Conservation (phyloP, 257 asterid genomes). For the Solanum chilense region DNA sequence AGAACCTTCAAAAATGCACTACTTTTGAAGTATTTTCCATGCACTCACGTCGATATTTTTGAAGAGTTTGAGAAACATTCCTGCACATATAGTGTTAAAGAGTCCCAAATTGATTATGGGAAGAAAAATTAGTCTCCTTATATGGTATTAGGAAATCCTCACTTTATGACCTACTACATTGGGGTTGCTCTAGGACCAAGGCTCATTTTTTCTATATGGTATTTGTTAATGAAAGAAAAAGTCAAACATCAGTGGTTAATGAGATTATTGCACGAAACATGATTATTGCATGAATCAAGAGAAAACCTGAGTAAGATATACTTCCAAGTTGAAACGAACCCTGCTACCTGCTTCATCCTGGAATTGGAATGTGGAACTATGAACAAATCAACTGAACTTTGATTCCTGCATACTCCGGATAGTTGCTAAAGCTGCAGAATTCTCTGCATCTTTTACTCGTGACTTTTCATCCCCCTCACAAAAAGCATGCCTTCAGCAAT, state of each 20-base stretch:
- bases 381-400: constrained; percentile 13
- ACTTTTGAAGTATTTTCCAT: neutral
- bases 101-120: neutral
- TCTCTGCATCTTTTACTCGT: constrained; percentile 57
- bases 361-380: neutral
- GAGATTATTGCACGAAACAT: neutral
- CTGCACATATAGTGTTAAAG: neutral
- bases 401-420: constrained; percentile 28
- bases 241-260: neutral
- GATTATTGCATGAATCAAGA: neutral
- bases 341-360: constrained; percentile 23
- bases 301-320: neutral
- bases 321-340: neutral
- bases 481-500: constrained; percentile 1
- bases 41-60: neutral
- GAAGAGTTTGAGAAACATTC: neutral
- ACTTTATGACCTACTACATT: neutral
- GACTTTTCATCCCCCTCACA: constrained; percentile 41
- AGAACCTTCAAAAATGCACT: neutral
- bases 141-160: neutral
- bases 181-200: neutral
- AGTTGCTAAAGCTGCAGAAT: constrained; percentile 69
- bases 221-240: neutral
- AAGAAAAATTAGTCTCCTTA: neutral
- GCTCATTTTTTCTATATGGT: neutral